Evolutionary conservation across 164 flowering plant genomes (phyloP).

Genomic region (Aristolochia contorta): DNA sequence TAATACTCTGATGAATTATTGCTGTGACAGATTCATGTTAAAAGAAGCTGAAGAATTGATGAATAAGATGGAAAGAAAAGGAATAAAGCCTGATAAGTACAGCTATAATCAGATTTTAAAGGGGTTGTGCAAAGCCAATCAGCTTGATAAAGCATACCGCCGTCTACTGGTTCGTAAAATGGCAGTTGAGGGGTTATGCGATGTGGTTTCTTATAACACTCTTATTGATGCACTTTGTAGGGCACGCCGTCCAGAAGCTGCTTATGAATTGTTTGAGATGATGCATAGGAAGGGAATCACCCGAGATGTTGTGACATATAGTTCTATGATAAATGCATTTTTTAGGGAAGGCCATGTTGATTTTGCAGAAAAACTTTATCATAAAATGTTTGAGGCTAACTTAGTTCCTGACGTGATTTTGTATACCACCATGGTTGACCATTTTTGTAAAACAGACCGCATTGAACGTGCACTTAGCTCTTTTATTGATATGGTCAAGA

Average conservation of each 20-base stretch:
- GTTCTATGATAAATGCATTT: constrained; percentile 61
- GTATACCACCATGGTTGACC: constrained; percentile 65
- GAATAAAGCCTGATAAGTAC: constrained; percentile 58
- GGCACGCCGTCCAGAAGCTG: constrained; percentile 26
- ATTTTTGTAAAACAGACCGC: constrained; percentile 58
- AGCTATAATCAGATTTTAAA: constrained; percentile 89
- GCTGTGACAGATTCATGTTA: constrained; percentile 55
- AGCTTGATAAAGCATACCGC: constrained; percentile 51
- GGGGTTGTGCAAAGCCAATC: constrained; percentile 70
- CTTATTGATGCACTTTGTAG: constrained; percentile 56
- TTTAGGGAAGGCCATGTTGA: constrained; percentile 56
- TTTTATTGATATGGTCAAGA: constrained; percentile 57
- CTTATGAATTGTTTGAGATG: constrained; percentile 55
- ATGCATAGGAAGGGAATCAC: constrained; percentile 54
- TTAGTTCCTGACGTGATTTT: constrained; percentile 51
- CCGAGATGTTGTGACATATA: constrained; percentile 75
- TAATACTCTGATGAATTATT: constrained; percentile 63
- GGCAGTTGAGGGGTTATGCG: constrained; percentile 52
- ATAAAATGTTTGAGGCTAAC: constrained; percentile 51
- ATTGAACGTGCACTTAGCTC: constrained; percentile 40
- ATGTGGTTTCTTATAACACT: constrained; percentile 78
- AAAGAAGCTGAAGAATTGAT: constrained; percentile 67
- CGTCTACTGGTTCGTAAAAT: constrained; percentile 49
- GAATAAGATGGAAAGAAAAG: constrained; percentile 51
- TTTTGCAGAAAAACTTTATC: constrained; percentile 52